Base-by-base conservation (phyloP, 176 grass and related monocot genomes). In the Phoenix roebelenii region DNA sequence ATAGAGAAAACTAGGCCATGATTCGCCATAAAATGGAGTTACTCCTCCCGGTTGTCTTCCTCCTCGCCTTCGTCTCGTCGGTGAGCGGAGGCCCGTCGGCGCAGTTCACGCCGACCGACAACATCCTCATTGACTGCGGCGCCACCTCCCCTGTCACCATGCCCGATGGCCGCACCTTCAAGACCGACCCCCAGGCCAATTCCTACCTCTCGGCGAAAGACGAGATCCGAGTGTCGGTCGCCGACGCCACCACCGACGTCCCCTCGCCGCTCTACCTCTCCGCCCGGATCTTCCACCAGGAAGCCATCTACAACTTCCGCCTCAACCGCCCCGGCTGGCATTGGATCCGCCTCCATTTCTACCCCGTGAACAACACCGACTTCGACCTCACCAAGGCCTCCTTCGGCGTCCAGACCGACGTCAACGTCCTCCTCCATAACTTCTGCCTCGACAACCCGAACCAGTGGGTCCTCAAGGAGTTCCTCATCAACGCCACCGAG, bases 261-360 rank as follows among this genome's bases (percentile, higher is more conserved):
- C 32, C 32, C 32, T 39, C 32, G 7, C 32, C 32, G 7, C 32
- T 39, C 32, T 39, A 39, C 32, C 32, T 39, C 32, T 39, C 32
- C 7, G 32, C 9, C 1, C 32, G 62, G 6, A 9, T 65, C 49
- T 65, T 65, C 62, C 20, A 25, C 5, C 48, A 17, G n/a, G 62
- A 65, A 2, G 22, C 62, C 5, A 7, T 15, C 15, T 65, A 65
- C 22, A 52, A 16, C 12, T 65, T 65, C 15, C 16, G 15, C 14
- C 62, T 65, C 44, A 25, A 44, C 22, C 62, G 49, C 19, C 62
- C 62, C 22, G 62, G 62, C 3, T 65, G 62, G 62, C 62, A 65
- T 23, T 65, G 62, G 62, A 51, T 65, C 62, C 44, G 62, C 4
- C 62, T 65, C 22, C 22, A 65, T 15, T 65, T 65, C 62, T 65